A percentile compares a stretch with the other conserved stretches of the same genome.
Conservation (phyloP, 768 basidiomycete species). For the Tubosaeta brunneosetosa region DNA sequence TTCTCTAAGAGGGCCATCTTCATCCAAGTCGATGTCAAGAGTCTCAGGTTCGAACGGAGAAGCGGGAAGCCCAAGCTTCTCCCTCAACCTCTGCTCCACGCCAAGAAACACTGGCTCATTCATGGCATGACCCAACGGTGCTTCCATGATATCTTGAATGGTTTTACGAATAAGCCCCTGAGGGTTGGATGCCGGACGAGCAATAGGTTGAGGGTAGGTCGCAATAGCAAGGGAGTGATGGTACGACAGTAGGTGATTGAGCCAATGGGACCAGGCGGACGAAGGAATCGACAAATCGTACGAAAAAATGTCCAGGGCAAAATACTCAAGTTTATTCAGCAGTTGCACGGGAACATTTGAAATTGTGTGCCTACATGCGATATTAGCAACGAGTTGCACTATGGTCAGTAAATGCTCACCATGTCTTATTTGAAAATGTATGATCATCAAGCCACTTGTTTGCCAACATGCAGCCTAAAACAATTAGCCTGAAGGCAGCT, state of each 20-base stretch:
- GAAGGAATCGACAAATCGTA: conserved; percentile 68
- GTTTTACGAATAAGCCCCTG: conserved; percentile 62
- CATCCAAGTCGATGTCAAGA: conserved; percentile 74
- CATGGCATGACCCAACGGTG: conserved; percentile 32
- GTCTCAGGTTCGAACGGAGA: conserved; percentile 41
- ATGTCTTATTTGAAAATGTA: conserved; percentile 86
- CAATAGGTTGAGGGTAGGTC: conserved; percentile 66
- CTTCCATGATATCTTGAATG: conserved; percentile 65
- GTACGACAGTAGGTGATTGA: conserved; percentile 58
- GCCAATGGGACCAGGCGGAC: conserved; percentile 67
- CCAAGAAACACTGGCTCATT: conserved; percentile 67
- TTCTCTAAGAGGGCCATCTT: conserved; percentile 76
- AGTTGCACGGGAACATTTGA: conserved; percentile 68
- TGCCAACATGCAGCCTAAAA: conserved; percentile 80
- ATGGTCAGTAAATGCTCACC: conserved; percentile 41
- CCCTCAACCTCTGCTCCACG: conserved; percentile 58
- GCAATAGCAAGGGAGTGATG: conserved; percentile 60
- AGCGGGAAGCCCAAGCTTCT: conserved; percentile 44
- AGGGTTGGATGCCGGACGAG: conserved; percentile 69
- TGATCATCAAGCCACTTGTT: conserved; percentile 90
- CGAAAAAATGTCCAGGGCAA: conserved; percentile 64
- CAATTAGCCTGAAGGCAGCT: conserved; percentile 68
- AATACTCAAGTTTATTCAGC: conserved; percentile 67
- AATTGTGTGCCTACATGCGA: conserved; percentile 62
- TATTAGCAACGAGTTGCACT: neutral